These are phyloP conservation scores for Phytophthora tentaculata DNA, from an alignment of 352 stramenopile genomes.

Conservation along the genomic window DNA sequence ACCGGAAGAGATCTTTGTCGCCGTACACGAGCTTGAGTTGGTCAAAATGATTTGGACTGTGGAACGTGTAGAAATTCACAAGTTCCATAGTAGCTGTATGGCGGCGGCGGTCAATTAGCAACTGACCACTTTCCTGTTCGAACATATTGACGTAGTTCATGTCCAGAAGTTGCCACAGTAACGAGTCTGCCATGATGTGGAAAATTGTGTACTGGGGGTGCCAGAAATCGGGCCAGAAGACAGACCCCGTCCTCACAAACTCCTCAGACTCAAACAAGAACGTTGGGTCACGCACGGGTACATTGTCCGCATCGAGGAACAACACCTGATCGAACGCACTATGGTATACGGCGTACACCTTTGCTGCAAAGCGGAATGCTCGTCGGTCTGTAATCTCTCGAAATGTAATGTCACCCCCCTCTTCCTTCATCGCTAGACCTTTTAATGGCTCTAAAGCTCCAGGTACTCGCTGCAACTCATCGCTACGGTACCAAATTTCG, in stretches of 20 bases:
- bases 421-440: slow-evolving; percentile 22
- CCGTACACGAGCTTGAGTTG: slow-evolving; percentile 52
- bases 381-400: slow-evolving; percentile 30
- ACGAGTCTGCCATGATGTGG: slow-evolving; percentile 56
- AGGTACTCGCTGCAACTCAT: slow-evolving; percentile 30
- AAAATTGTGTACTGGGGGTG: slow-evolving; percentile 65
- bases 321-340: slow-evolving; percentile 51
- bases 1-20: slow-evolving; percentile 66
- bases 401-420: slow-evolving; percentile 31
- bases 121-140: slow-evolving; percentile 69
- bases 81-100: slow-evolving; percentile 36
- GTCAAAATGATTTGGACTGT: slow-evolving; percentile 42
- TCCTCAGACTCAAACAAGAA: slow-evolving; percentile 50
- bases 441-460: slow-evolving; percentile 23
- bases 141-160: slow-evolving; percentile 65
- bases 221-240: slow-evolving; percentile 83
- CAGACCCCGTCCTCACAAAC: slow-evolving; percentile 47
- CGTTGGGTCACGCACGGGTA: slow-evolving; percentile 49
- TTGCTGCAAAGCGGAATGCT: slow-evolving; percentile 55
- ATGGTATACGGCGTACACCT: slow-evolving; percentile 55
- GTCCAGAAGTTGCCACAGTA: slow-evolving; percentile 59
- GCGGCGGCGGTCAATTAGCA: slow-evolving; percentile 53
- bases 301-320: slow-evolving; percentile 67
- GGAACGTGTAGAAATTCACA: slow-evolving; percentile 53
- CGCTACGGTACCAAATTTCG: slow-evolving; percentile 51